A percentile compares a stretch with the other conserved stretches of the same genome.
These are phyloP conservation scores for Parietichytrium sp. DNA, from an alignment of 108 stramenopile genomes.

Conservation along the genomic window DNA sequence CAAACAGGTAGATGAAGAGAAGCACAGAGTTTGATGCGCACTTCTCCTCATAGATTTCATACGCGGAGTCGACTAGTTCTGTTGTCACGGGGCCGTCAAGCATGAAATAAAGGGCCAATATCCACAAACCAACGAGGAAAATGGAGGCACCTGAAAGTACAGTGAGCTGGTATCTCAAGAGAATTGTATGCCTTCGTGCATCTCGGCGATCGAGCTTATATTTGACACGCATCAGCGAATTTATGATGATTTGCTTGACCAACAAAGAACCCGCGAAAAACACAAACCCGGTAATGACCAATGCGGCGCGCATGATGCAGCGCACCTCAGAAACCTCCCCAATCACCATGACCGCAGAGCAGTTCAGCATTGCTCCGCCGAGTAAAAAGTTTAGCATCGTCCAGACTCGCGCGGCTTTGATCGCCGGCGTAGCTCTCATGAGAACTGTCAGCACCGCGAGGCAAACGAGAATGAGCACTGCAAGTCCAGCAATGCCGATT, in stretches of 20 bases:
- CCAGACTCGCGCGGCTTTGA: background rate
- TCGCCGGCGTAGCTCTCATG: background rate
- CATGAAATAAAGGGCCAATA: background rate
- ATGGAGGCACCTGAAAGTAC: too few relatives aligned
- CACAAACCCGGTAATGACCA: constrained; percentile 2
- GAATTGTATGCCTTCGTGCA: background rate
- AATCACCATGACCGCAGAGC: background rate
- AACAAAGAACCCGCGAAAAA: background rate
- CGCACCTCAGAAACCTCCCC: background rate
- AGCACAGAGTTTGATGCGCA: constrained; percentile 8
- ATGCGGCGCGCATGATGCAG: constrained; percentile 4
- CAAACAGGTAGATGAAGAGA: background rate
- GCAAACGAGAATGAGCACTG: background rate
- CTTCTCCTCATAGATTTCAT: background rate
- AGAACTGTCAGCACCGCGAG: background rate
- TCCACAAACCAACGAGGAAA: background rate
- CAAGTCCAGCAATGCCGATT: background rate
- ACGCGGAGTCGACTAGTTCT: background rate
- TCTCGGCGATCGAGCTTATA: background rate
- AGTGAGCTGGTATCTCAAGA: background rate
- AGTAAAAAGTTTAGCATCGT: background rate
- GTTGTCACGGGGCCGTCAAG: background rate
- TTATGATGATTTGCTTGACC: constrained; percentile 21
- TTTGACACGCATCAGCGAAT: background rate
- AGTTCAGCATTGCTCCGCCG: background rate